Conservation (phyloP, 352 stramenopile genomes). For the Globisporangium alternatum region DNA sequence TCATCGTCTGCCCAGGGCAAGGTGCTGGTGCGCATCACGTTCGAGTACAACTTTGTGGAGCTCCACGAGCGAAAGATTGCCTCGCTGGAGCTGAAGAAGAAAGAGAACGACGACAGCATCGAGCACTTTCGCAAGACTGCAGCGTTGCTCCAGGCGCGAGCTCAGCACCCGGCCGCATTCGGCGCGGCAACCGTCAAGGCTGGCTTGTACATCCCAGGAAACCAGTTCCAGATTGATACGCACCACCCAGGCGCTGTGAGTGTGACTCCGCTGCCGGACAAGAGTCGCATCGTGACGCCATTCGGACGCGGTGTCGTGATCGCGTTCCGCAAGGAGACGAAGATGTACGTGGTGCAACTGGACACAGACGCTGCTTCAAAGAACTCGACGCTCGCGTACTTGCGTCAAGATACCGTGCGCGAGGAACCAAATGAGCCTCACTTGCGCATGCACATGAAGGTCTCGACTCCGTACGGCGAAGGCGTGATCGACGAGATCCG, state of each 20-base stretch:
- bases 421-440: slow-evolving; percentile 66
- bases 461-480: slow-evolving; percentile 67
- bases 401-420: slow-evolving; percentile 60
- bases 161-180: slow-evolving; percentile 69
- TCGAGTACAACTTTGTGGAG: slow-evolving; percentile 50
- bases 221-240: slow-evolving; percentile 56
- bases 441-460: slow-evolving; percentile 78
- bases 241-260: slow-evolving; percentile 69
- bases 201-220: slow-evolving; percentile 75
- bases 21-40: slow-evolving; percentile 54
- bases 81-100: slow-evolving; percentile 48
- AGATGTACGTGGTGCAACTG: slow-evolving; percentile 83
- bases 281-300: slow-evolving; percentile 66
- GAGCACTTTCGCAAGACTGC: slow-evolving; percentile 59
- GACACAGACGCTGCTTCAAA: slow-evolving; percentile 56
- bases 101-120: slow-evolving; percentile 63
- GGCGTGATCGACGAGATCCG: slow-evolving; percentile 71
- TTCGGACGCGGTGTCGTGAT: slow-evolving; percentile 75
- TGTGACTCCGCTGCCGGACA: slow-evolving; percentile 64
- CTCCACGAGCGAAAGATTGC: slow-evolving; percentile 40
- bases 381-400: slow-evolving; percentile 62
- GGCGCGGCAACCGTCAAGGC: slow-evolving; percentile 42
- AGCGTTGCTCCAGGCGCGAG: slow-evolving; percentile 39
- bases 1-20: slow-evolving; percentile 29
- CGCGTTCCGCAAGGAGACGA: slow-evolving; percentile 62